Base-by-base conservation (phyloP, 2,329 filamentous ascomycete species). In the Akanthomyces uredinophilus region DNA sequence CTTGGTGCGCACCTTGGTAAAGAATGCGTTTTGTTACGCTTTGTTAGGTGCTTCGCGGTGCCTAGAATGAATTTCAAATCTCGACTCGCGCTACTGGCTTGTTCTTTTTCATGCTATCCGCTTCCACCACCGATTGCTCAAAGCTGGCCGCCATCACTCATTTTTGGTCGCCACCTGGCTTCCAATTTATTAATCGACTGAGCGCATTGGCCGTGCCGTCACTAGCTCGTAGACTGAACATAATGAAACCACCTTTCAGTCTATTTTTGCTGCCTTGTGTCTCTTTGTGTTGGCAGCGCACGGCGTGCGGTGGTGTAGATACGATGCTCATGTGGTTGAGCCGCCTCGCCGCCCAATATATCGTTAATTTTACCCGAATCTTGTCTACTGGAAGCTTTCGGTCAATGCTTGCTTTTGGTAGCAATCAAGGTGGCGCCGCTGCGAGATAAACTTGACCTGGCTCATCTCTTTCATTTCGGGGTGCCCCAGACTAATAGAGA, bases 401-500 rank as follows among this genome's bases (percentile, higher is more conserved):
- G 10, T 16, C 37, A 39, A 11, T 16, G 13, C 37, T 39, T 39
- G 37, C 37, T 14, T 16, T 39, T 16, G 13, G 14, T 39, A 3
- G 4, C 32, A 35, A 35, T 1, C 32, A 35, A 29, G 27, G 27
- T 29, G 27, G 27, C 27, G 27, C 27, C 27, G 27, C 27, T 3
- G 32, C 7, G 32, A 37, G 32, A 37, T 37, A 13, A 39, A 3
- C 24, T 24, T 35, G 2, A 35, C 10, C 7, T 35, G 32, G 18
- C 32, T 41, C 35, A 24, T 53, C 35, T 39, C 51, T 32, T 46
- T 56, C 41, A 56, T 56, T 56, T 44, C 53, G 24, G 18, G 5
- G n/a, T 56, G 53, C 53, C 41, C 53, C 53, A 22, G 53, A 56
- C 53, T 22, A 56, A 56, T 35, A 44, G 29, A 46, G 53, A 46